These are phyloP conservation scores for Sugiyamaella neomexicana DNA, from an alignment of 1,139 yeast species.

Conservation along the genomic window DNA sequence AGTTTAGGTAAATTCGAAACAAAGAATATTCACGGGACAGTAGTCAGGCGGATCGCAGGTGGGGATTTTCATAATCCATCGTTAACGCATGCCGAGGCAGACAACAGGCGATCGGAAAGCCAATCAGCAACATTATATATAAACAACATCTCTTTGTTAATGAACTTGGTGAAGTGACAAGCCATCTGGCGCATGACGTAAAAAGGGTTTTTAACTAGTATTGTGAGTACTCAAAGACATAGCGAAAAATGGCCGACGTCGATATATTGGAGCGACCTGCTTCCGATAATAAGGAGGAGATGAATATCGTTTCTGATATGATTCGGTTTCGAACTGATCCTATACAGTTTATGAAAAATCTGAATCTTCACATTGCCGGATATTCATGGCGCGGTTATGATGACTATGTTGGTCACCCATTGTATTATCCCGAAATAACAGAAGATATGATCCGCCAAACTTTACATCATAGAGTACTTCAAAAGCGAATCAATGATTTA, in stretches of 20 bases:
- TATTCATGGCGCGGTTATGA: constrained; percentile 44
- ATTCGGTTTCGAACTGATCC: constrained; percentile 43
- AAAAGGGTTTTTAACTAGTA: not conserved
- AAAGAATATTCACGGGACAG: too few relatives aligned
- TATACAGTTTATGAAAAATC: constrained; percentile 35
- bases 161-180: not conserved
- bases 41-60: too few relatives aligned
- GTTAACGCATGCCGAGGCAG: not conserved
- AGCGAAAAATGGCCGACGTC: constrained; percentile 17
- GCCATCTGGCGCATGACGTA: not conserved
- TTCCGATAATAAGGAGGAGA: constrained; percentile 15
- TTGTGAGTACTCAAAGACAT: not conserved
- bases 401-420: constrained; percentile 41
- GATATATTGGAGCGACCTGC: constrained; percentile 13
- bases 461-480: constrained; percentile 37
- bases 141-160: not conserved
- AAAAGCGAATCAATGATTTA: constrained; percentile 36
- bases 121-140: not conserved
- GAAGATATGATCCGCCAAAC: constrained; percentile 37
- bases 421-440: constrained; percentile 40
- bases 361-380: constrained; percentile 40
- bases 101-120: not conserved
- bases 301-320: constrained; percentile 32
- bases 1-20: too few relatives aligned
- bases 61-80: too few relatives aligned